Conservation (phyloP, 129 eudicot genomes). For the Tanacetum coccineum region DNA sequence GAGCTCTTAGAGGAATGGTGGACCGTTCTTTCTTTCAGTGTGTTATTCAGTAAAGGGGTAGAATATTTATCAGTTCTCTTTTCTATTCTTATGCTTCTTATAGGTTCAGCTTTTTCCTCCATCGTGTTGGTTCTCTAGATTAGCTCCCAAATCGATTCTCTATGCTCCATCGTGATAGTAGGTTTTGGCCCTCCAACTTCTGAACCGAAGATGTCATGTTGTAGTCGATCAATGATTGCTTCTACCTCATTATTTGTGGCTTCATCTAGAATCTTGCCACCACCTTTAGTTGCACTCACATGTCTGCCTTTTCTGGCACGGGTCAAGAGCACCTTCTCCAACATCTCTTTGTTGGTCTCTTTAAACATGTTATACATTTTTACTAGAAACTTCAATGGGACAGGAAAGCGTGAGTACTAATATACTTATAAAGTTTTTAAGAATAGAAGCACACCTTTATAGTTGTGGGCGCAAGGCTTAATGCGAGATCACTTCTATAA, state of each 20-base stretch:
- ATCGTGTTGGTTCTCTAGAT: conserved; percentile 56
- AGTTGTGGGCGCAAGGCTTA: conserved; percentile 1
- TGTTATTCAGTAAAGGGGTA: no score
- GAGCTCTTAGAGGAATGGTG: no score
- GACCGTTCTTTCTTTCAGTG: no score
- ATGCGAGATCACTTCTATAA: background rate
- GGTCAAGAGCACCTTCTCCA: conserved; percentile 41
- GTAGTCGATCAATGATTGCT: background rate
- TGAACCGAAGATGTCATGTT: background rate
- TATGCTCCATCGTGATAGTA: conserved; percentile 28
- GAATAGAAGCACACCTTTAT: background rate
- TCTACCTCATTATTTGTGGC: background rate
- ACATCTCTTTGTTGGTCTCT: conserved; percentile 37
- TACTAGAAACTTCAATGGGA: no score
- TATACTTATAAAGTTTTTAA: background rate
- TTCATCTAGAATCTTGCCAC: background rate
- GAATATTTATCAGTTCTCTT: no score
- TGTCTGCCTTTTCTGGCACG: background rate
- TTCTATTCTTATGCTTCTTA: background rate
- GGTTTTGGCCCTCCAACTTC: conserved; percentile 38
- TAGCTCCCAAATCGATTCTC: conserved; percentile 70
- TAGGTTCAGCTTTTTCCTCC: conserved; percentile 39
- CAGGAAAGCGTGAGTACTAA: no score
- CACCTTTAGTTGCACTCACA: background rate
- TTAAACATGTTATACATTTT: background rate